Conservation (phyloP, 176 grass and related monocot species). For the Carex scoparia region DNA sequence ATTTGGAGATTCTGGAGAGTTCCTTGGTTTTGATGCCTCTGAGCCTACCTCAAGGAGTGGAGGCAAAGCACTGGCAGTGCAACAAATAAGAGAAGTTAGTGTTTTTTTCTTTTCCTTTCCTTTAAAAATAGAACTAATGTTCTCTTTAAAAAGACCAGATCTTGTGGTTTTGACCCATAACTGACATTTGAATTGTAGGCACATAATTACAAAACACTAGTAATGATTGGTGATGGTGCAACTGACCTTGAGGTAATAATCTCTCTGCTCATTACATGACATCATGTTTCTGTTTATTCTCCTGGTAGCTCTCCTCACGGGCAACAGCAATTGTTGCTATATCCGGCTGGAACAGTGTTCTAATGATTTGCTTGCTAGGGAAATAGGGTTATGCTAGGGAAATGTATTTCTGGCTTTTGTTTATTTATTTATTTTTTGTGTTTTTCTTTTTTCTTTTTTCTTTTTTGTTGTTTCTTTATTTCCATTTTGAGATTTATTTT, state of each 20-base stretch:
- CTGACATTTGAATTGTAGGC: conserved; percentile 30
- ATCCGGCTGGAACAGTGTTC: not conserved
- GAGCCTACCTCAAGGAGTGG: conserved; percentile 86
- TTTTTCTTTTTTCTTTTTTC: not conserved
- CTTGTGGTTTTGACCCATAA: conserved; percentile 3
- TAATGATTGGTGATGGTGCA: conserved; percentile 98
- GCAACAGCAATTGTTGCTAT: not conserved
- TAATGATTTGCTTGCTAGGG: not conserved
- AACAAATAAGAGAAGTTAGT: conserved; percentile 74
- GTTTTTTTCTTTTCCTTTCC: not conserved
- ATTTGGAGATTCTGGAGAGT: conserved; percentile 67
- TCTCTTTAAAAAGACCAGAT: not conserved
- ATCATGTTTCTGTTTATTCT: not conserved
- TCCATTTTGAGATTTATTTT: not conserved
- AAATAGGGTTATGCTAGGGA: not conserved
- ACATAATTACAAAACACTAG: conserved; percentile 36
- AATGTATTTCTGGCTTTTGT: too few relatives aligned
- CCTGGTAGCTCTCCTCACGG: not conserved
- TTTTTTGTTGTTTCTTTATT: not conserved
- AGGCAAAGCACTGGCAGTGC: conserved; percentile 85
- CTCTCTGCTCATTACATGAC: not conserved
- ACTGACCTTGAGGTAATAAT: conserved; percentile 77
- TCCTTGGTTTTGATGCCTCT: conserved; percentile 71
- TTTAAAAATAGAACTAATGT: not conserved
- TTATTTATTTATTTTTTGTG: not conserved